A percentile compares a stretch with the other conserved stretches of the same genome.
Conservation (phyloP, 2,329 filamentous ascomycete genomes). For the Diaporthe caulivora region DNA sequence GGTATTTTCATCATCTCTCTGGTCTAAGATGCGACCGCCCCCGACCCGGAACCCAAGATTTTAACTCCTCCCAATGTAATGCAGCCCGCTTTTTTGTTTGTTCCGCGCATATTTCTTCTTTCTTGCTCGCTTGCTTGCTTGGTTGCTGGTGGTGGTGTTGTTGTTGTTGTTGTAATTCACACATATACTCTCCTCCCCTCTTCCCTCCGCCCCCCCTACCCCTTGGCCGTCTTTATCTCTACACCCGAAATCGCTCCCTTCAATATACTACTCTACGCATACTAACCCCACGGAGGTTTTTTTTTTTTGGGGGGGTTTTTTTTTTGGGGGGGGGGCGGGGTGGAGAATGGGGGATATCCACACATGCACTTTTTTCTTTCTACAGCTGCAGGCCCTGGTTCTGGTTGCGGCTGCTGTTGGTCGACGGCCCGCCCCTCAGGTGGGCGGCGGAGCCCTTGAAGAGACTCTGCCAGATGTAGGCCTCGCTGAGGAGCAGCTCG, state of each 20-base stretch:
- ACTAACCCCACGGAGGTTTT: no score
- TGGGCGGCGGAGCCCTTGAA: constrained; percentile 96
- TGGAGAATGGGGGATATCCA: neutral
- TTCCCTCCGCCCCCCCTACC: neutral
- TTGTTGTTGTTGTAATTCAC: no score
- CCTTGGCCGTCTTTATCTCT: no score
- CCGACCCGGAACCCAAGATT: constrained; percentile 8
- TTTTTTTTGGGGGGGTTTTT: no score
- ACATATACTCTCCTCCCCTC: neutral
- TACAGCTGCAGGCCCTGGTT: constrained; percentile 57
- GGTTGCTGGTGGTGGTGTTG: no score
- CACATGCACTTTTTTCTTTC: neutral
- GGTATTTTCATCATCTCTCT: constrained; percentile 12
- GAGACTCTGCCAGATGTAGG: constrained; percentile 98
- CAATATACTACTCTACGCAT: no score
- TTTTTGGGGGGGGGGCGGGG: no score
- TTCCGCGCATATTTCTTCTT: constrained; percentile 9
- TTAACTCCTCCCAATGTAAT: constrained; percentile 22
- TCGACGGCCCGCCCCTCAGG: constrained; percentile 67
- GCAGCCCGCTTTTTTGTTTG: constrained; percentile 18
- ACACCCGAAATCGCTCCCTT: no score
- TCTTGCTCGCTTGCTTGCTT: neutral
- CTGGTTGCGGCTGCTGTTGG: constrained; percentile 50
- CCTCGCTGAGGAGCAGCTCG: constrained; percentile 93
- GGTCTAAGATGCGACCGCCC: constrained; percentile 27